phyloP scores from a whole-genome alignment of 345 rosid genomes.

The Citrus reticulata region DNA sequence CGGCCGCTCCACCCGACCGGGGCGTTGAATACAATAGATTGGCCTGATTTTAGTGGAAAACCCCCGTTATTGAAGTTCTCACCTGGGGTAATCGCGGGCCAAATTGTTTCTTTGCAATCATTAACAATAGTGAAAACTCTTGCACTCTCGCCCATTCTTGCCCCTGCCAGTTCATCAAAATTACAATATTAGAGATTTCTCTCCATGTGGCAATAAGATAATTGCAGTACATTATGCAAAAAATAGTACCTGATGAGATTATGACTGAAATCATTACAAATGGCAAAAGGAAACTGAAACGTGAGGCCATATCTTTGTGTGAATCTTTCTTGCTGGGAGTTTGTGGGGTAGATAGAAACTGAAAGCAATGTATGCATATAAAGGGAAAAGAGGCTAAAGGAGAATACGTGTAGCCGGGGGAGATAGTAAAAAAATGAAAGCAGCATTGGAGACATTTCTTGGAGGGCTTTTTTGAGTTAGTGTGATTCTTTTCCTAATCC shows the following conservation, averaged over 20 bases:
- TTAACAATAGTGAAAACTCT: slow-evolving; percentile 71
- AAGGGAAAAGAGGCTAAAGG: slow-evolving; percentile 17
- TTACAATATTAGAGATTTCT: background rate
- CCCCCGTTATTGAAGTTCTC: slow-evolving; percentile 56
- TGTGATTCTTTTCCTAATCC: slow-evolving; percentile 51
- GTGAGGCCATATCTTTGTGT: slow-evolving; percentile 30
- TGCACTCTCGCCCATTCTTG: slow-evolving; percentile 32
- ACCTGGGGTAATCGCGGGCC: slow-evolving; percentile 77
- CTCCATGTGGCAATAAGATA: background rate
- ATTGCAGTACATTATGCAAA: background rate
- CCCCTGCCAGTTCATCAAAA: slow-evolving; percentile 29
- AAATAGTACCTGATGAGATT: slow-evolving; percentile 40
- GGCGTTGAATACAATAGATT: slow-evolving; percentile 50
- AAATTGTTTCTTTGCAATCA: slow-evolving; percentile 56
- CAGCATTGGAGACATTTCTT: background rate
- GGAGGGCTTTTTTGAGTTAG: slow-evolving; percentile 6
- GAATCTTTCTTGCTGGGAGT: background rate
- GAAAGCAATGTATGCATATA: background rate
- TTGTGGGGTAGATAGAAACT: background rate
- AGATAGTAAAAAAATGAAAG: background rate
- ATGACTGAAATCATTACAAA: slow-evolving; percentile 26
- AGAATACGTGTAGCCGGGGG: slow-evolving; percentile 47
- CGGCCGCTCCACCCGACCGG: slow-evolving; percentile 80
- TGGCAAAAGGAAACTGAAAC: slow-evolving; percentile 17
- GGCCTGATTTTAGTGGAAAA: slow-evolving; percentile 51